A percentile compares a stretch with the other conserved stretches of the same genome.
Conservation (phyloP, 306 rosid species). For the Comarum palustre region DNA sequence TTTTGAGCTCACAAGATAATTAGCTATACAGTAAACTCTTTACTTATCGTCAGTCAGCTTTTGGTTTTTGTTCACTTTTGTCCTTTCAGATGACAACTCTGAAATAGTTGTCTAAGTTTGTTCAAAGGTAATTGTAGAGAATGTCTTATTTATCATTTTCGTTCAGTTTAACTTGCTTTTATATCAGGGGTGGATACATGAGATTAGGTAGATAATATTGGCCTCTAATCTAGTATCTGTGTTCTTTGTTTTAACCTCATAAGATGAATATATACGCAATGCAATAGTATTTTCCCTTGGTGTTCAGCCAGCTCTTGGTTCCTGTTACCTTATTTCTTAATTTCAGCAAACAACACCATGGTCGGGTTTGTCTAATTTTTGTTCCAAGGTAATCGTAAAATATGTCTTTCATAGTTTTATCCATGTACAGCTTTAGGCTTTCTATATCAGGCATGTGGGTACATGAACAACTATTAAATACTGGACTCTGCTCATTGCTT, state of each 20-base stretch:
- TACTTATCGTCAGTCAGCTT: slow-evolving; percentile 50
- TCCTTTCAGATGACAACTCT: slow-evolving; percentile 54
- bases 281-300: slow-evolving; percentile 42
- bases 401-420: slow-evolving; percentile 27
- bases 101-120: slow-evolving; percentile 55
- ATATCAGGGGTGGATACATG: slow-evolving; percentile 6
- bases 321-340: slow-evolving; percentile 32
- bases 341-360: slow-evolving; percentile 52
- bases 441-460: slow-evolving; percentile 37
- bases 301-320: slow-evolving; percentile 48
- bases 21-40: slow-evolving; percentile 62
- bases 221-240: slow-evolving; percentile 45
- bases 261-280: slow-evolving; percentile 57
- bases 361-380: slow-evolving; percentile 56
- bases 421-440: slow-evolving; percentile 57
- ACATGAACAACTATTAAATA: slow-evolving; percentile 49
- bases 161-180: slow-evolving; percentile 62
- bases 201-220: slow-evolving; percentile 35
- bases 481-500: slow-evolving; percentile 38
- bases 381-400: slow-evolving; percentile 69
- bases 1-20: slow-evolving; percentile 49
- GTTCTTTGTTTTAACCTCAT: slow-evolving; percentile 43
- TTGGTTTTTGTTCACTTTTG: slow-evolving; percentile 35
- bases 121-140: slow-evolving; percentile 71
- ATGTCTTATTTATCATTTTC: slow-evolving; percentile 38